Base-by-base conservation (phyloP, 169 alveolate genomes). In the Cryptosporidium meleagridis region DNA sequence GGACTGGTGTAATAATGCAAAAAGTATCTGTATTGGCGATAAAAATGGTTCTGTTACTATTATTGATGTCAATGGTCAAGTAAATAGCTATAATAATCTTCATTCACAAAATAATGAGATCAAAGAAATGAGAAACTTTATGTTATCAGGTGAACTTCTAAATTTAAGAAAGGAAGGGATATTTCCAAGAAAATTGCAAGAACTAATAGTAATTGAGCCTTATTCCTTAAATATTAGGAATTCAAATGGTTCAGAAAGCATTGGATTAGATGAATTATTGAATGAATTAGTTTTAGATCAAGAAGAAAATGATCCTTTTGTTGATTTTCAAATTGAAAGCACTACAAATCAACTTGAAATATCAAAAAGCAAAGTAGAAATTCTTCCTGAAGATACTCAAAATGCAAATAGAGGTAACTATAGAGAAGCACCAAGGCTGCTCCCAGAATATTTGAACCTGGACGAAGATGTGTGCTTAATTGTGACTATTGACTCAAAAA, bases 11-110 rank as follows among this genome's bases (percentile, higher is more conserved):
- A 39, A 59, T 26, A 39, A 44, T 31, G 31, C 44, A 29, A 80
- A 23, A 26, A 29, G 75, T 31, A 23, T 80, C n/a, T 80, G 89
- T 29, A 80, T 65, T 9, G 89, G 89, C 35, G 89, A 80, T 65
- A 21, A 37, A 61, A 80, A 65, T 2, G 89, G 89, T 51, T 59
- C 72, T 7, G 23, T 80, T 31, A 80, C 75, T 5, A 62, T 80
- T 35, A 59, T 80, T 23, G 89, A 80, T 23, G 26, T 48, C n/a
- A 51, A 33, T 44, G 89, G 89, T 21, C 52, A 53, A 8, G 48
- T 80, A 9, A 65, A 31, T 16, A 80, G 58, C 37, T 39, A 31
- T 16, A 80, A 51, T 33, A n/a, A 26, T 8, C 26, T 80, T 12
- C 89, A 80, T 33, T 59, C 59, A 31, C 39, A 41, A 65, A 21